Percentiles rank a stretch among this genome's conserved stretches.
phyloP scores from a whole-genome alignment of 1,284 basidiomycete genomes.

The Puccinia brachypodii region DNA sequence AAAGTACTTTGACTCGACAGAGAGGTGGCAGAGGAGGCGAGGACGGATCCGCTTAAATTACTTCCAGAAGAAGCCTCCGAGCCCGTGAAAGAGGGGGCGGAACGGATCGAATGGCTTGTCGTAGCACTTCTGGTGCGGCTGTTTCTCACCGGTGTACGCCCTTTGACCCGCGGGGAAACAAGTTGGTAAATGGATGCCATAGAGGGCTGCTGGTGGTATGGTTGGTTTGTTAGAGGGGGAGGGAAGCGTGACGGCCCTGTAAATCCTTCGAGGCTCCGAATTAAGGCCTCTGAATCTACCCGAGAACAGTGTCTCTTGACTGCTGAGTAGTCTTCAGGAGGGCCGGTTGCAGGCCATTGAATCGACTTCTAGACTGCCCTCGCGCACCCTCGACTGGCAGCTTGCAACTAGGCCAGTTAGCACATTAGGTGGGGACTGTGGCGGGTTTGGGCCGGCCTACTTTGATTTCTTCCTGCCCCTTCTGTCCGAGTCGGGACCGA shows the following conservation, averaged over 20 bases:
- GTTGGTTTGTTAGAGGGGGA: background rate
- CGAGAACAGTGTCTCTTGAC: no score
- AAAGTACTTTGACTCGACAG: conserved; percentile 5
- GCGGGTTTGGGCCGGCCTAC: no score
- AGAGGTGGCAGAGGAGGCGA: background rate
- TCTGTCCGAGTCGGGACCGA: no score
- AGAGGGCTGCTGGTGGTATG: background rate
- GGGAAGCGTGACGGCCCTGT: background rate
- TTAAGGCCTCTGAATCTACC: no score
- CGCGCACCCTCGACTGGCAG: no score
- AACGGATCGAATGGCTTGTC: background rate
- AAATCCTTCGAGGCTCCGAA: background rate
- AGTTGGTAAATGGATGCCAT: conserved; percentile 24
- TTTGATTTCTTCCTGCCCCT: no score
- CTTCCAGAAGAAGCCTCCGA: background rate
- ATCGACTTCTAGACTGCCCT: no score
- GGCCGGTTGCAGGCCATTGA: no score
- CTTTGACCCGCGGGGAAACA: conserved; percentile 11
- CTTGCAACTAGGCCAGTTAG: no score
- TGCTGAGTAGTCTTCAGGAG: no score
- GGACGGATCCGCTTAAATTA: background rate
- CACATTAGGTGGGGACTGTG: no score
- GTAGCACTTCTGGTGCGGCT: background rate
- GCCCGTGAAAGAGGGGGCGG: background rate
- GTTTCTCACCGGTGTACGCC: background rate